These are phyloP conservation scores for Lasiosphaeriaceae sp. DNA, from an alignment of 495 filamentous ascomycete genomes.

Conservation along the genomic window DNA sequence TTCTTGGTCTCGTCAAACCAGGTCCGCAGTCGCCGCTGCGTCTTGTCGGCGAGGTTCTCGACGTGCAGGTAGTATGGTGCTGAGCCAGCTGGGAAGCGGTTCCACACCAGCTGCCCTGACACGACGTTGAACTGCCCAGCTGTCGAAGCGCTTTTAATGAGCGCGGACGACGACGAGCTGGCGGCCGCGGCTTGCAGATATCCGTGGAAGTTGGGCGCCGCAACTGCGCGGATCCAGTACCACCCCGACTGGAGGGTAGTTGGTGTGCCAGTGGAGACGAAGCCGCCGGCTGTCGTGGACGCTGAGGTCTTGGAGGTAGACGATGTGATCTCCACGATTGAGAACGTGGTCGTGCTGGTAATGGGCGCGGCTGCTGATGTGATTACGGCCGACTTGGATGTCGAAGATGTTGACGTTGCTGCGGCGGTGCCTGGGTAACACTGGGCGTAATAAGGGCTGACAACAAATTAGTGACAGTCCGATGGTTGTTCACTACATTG, in stretches of 20 bases:
- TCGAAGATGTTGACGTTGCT: constrained; percentile 4
- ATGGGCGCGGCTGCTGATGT: constrained; percentile 5
- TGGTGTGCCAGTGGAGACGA: constrained; percentile 34
- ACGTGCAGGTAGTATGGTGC: constrained; percentile 21
- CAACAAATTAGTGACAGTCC: background rate
- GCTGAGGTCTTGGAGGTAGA: constrained; percentile 3
- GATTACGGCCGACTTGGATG: background rate
- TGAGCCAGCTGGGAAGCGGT: constrained; percentile 11
- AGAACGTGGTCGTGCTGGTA: background rate
- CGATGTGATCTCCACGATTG: no score
- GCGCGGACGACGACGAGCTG: constrained; percentile 30
- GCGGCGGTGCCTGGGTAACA: constrained; percentile 11
- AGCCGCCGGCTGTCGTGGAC: constrained; percentile 27
- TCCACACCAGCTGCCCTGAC: constrained; percentile 43
- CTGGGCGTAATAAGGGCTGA: constrained; percentile 18
- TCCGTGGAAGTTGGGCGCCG: constrained; percentile 47
- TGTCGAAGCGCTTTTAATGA: constrained; percentile 36
- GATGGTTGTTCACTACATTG: background rate
- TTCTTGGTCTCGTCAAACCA: constrained; percentile 30
- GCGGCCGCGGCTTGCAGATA: constrained; percentile 44
- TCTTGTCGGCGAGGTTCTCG: constrained; percentile 37
- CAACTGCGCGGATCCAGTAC: constrained; percentile 52
- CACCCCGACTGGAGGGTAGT: constrained; percentile 40
- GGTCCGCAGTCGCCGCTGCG: constrained; percentile 30
- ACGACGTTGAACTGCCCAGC: constrained; percentile 50